These are phyloP conservation scores for Alternaria sp. DNA, from an alignment of 2,329 filamentous ascomycete species.

Conservation along the genomic window DNA sequence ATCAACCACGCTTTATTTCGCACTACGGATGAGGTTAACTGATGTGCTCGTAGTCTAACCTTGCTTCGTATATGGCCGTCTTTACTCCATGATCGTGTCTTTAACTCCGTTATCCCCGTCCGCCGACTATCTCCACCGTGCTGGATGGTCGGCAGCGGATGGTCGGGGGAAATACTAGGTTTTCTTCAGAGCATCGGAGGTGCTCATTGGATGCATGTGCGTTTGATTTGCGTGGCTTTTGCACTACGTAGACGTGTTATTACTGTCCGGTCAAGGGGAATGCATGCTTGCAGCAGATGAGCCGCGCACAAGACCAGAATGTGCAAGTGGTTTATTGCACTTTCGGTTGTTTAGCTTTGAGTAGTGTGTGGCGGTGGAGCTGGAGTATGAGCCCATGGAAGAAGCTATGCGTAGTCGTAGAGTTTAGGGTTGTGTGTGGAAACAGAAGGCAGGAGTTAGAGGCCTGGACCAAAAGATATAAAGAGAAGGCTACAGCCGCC, in stretches of 20 bases:
- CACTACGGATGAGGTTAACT: neutral
- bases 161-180: neutral
- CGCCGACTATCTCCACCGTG: neutral
- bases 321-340: neutral
- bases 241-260: neutral
- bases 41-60: neutral
- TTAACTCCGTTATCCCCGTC: neutral
- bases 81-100: neutral
- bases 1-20: neutral
- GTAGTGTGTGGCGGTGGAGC: neutral
- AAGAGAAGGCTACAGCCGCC: neutral
- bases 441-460: neutral
- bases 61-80: neutral
- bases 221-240: neutral
- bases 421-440: neutral
- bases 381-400: neutral
- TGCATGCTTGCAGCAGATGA: too few relatives aligned
- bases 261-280: neutral
- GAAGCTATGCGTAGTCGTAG: neutral
- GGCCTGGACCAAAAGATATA: neutral
- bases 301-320: neutral
- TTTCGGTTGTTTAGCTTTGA: neutral
- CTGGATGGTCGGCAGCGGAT: neutral
- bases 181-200: accelerated
- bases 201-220: neutral